Evolutionary conservation across 805 yeast genomes (phyloP).

Genomic region (Saturnispora kantuleensis): DNA sequence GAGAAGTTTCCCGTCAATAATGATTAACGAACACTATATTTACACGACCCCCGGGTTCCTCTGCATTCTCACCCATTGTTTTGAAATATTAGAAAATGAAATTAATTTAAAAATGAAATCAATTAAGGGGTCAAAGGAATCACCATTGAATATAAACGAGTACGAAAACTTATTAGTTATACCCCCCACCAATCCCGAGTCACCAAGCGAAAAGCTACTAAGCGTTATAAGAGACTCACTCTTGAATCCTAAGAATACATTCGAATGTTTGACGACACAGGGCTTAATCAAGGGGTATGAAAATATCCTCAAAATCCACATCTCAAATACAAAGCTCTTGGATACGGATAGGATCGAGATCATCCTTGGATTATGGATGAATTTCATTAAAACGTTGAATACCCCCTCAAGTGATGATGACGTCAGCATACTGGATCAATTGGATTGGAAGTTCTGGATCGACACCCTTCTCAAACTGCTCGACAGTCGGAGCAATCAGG

Average conservation of each 20-base stretch:
- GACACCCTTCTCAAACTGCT: conserved; percentile 49
- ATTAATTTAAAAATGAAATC: conserved; percentile 7
- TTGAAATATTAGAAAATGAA: conserved; percentile 28
- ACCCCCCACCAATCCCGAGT: conserved; percentile 14
- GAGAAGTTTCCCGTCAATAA: conserved; percentile 10
- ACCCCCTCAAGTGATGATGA: conserved; percentile 9
- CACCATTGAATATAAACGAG: not conserved
- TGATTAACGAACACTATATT: conserved; percentile 12
- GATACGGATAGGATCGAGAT: conserved; percentile 19
- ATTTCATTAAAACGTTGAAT: conserved; percentile 19
- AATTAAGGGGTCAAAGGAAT: not conserved
- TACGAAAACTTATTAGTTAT: not conserved
- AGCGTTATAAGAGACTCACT: conserved; percentile 29
- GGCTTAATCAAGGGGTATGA: conserved; percentile 20
- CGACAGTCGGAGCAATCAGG: conserved; percentile 50
- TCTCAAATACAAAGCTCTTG: conserved; percentile 18
- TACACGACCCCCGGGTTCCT: conserved; percentile 36
- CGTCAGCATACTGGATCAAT: not conserved
- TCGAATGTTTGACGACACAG: conserved; percentile 19
- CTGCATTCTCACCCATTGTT: conserved; percentile 36
- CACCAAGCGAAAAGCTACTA: conserved; percentile 25
- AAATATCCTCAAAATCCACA: conserved; percentile 17
- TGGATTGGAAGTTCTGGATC: conserved; percentile 77
- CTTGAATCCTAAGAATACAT: conserved; percentile 22
- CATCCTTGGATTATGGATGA: conserved; percentile 17